Conservation (phyloP, 192 early-diverging fungal species). For the Gonapodya sp. region DNA sequence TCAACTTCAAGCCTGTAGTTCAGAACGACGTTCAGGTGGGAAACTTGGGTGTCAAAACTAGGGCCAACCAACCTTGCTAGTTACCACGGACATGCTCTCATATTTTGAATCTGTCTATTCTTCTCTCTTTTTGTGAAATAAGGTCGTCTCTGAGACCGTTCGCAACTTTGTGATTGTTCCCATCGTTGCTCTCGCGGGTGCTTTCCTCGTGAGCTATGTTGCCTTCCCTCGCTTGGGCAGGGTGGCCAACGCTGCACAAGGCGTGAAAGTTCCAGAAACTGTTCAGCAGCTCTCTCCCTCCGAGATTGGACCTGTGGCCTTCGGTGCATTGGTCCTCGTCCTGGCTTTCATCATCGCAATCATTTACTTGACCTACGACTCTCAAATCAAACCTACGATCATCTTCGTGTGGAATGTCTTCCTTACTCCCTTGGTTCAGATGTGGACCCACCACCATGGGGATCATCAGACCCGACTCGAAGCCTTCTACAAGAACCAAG, state of each 20-base stretch:
- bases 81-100: no score
- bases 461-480: constrained; percentile 66
- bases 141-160: neutral
- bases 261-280: neutral
- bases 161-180: neutral
- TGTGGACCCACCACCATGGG: constrained; percentile 39
- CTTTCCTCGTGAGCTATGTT: neutral
- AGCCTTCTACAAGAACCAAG: constrained; percentile 71
- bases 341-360: neutral
- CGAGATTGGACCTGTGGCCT: neutral
- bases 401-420: constrained; percentile 67
- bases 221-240: neutral
- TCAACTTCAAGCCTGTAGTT: neutral
- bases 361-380: neutral
- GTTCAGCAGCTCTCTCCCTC: neutral
- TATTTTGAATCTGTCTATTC: no score
- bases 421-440: constrained; percentile 46
- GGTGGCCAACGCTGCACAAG: neutral
- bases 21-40: neutral
- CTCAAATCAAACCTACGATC: constrained; percentile 27
- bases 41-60: no score
- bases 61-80: no score
- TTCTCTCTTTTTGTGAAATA: no score
- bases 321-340: neutral
- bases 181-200: neutral